Evolutionary conservation across 1,284 basidiomycete genomes (phyloP).

Genomic region (Ceratobasidium sp.): DNA sequence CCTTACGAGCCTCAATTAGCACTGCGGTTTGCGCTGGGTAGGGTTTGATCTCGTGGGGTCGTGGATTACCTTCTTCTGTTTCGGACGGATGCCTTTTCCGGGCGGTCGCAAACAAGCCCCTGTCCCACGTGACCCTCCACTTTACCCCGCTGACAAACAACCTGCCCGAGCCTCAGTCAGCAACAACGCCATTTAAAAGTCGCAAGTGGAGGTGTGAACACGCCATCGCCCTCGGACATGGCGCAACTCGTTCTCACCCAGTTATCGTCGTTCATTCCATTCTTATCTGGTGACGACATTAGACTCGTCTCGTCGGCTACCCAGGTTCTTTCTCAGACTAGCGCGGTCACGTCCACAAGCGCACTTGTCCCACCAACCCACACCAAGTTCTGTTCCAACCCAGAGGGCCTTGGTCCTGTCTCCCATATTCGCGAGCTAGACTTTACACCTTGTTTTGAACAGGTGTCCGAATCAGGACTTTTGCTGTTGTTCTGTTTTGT

Average conservation of each 20-base stretch:
- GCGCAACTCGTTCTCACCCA: slow-evolving; percentile 30
- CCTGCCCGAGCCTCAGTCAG: slow-evolving; percentile 1
- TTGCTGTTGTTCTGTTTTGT: slow-evolving; percentile 59
- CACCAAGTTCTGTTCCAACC: slow-evolving; percentile 7
- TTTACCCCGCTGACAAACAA: neutral
- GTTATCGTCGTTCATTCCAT: too few relatives aligned
- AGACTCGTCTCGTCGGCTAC: too few relatives aligned
- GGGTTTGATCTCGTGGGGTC: too few relatives aligned
- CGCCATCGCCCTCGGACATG: slow-evolving; percentile 35
- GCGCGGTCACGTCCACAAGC: too few relatives aligned
- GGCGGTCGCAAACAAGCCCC: too few relatives aligned
- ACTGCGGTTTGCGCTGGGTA: too few relatives aligned
- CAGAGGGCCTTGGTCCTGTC: slow-evolving; percentile 69
- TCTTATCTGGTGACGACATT: too few relatives aligned
- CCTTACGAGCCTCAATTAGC: too few relatives aligned
- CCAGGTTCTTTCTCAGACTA: too few relatives aligned
- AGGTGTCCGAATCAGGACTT: slow-evolving; percentile 66
- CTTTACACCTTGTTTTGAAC: slow-evolving; percentile 83
- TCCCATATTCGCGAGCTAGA: slow-evolving; percentile 75
- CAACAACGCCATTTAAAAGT: neutral
- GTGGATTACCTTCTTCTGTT: too few relatives aligned
- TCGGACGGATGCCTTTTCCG: too few relatives aligned
- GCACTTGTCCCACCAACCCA: too few relatives aligned
- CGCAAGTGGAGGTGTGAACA: neutral
- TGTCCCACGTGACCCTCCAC: neutral